Evolutionary conservation across 2,329 filamentous ascomycete genomes (phyloP).

Genomic region (Cordyceps tenuipes): DNA sequence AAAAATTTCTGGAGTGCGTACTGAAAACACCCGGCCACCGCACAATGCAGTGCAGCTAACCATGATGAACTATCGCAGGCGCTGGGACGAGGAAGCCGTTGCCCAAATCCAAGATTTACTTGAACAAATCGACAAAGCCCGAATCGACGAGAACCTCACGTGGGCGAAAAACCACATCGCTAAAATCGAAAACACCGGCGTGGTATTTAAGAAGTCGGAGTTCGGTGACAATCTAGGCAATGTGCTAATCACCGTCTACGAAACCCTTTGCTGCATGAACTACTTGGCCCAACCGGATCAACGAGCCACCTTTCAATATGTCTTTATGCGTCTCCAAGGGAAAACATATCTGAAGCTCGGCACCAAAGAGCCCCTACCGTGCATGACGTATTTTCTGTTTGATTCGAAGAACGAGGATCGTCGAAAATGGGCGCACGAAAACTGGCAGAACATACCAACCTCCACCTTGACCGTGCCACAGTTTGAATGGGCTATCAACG

Average conservation of each 20-base stretch:
- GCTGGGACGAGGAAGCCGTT: slow-evolving; percentile 43
- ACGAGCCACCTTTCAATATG: slow-evolving; percentile 61
- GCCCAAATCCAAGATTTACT: slow-evolving; percentile 46
- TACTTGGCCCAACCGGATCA: slow-evolving; percentile 55
- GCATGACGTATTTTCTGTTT: slow-evolving; percentile 80
- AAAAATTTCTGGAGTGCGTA: slow-evolving; percentile 51
- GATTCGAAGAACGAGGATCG: slow-evolving; percentile 48
- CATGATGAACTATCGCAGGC: slow-evolving; percentile 17
- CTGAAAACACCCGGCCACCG: slow-evolving; percentile 9
- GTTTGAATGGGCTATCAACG: slow-evolving; percentile 81
- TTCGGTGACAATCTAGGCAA: slow-evolving; percentile 41
- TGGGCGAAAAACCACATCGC: slow-evolving; percentile 47
- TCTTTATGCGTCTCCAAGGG: slow-evolving; percentile 65
- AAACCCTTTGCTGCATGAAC: slow-evolving; percentile 75
- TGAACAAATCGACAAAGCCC: slow-evolving; percentile 50
- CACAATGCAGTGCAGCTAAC: slow-evolving; percentile 17
- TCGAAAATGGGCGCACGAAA: slow-evolving; percentile 30
- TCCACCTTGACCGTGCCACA: slow-evolving; percentile 57
- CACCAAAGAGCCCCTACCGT: slow-evolving; percentile 64
- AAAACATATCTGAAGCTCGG: slow-evolving; percentile 72
- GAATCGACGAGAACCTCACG: slow-evolving; percentile 53
- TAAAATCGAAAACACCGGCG: slow-evolving; percentile 39
- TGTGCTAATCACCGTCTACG: slow-evolving; percentile 75
- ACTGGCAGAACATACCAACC: slow-evolving; percentile 43
- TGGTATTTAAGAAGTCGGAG: slow-evolving; percentile 37